Evolutionary conservation across 208 protist species (phyloP).

Genomic region (Leishmania tropica): DNA sequence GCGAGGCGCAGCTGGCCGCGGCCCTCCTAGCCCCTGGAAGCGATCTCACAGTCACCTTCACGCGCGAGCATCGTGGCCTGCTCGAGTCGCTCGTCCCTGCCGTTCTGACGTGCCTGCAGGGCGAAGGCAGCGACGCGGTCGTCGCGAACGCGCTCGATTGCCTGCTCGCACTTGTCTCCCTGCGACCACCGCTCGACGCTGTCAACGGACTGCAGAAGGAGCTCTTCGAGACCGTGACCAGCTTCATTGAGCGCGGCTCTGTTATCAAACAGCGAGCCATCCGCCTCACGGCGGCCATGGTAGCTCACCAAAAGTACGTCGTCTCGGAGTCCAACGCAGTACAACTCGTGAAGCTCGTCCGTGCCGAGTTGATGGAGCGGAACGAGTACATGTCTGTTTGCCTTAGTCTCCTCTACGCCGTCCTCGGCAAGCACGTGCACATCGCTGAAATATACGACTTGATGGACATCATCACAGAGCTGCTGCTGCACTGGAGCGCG

Average conservation of each 20-base stretch:
- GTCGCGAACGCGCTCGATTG: slow-evolving; percentile 86
- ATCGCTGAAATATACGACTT: slow-evolving; percentile 90
- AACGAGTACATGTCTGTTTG: slow-evolving; percentile 82
- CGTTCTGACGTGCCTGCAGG: slow-evolving; percentile 81
- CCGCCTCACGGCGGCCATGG: slow-evolving; percentile 76
- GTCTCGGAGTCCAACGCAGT: slow-evolving; percentile 65
- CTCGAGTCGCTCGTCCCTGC: slow-evolving; percentile 79
- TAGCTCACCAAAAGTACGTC: slow-evolving; percentile 74
- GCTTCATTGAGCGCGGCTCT: slow-evolving; percentile 82
- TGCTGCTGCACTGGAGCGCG: slow-evolving; percentile 78
- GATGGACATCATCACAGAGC: slow-evolving; percentile 86
- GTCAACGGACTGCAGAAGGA: slow-evolving; percentile 57
- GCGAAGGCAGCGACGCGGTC: slow-evolving; percentile 90
- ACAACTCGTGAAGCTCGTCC: slow-evolving; percentile 64
- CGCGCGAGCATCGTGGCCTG: slow-evolving; percentile 66
- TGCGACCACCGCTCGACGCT: slow-evolving; percentile 72
- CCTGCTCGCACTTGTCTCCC: slow-evolving; percentile 78
- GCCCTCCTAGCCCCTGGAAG: slow-evolving; percentile 16
- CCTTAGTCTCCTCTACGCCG: slow-evolving; percentile 82
- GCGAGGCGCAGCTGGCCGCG: slow-evolving; percentile 6
- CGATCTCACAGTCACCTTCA: slow-evolving; percentile 75
- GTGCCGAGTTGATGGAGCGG: slow-evolving; percentile 81
- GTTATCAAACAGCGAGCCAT: slow-evolving; percentile 90
- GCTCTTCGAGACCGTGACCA: slow-evolving; percentile 76
- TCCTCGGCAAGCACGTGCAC: slow-evolving; percentile 87